These are phyloP conservation scores for Trichoderma breve DNA, from an alignment of 2,329 filamentous ascomycete genomes.

Conservation along the genomic window DNA sequence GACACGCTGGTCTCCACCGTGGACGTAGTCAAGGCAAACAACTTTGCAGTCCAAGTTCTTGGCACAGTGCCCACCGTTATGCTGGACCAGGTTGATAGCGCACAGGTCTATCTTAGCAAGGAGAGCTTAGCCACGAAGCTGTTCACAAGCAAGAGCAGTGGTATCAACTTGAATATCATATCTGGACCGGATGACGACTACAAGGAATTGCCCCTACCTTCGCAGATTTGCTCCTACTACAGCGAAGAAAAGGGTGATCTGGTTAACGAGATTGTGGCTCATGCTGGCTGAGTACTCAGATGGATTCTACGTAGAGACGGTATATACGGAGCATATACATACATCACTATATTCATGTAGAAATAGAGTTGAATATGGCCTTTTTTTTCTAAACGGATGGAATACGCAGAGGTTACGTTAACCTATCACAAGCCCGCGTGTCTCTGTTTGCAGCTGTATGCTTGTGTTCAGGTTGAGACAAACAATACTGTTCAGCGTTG, in stretches of 20 bases:
- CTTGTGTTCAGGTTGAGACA: not conserved
- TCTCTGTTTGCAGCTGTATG: not conserved
- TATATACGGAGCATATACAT: conserved; percentile 14
- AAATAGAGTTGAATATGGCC: conserved; percentile 18
- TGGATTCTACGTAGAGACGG: not conserved
- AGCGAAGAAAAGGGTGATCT: conserved; percentile 68
- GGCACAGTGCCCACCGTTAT: conserved; percentile 83
- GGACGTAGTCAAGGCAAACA: conserved; percentile 92
- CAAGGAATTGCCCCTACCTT: conserved; percentile 81
- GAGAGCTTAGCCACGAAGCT: conserved; percentile 76
- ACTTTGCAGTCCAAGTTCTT: conserved; percentile 90
- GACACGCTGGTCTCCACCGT: conserved; percentile 88
- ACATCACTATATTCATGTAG: conserved; percentile 6
- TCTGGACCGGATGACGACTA: conserved; percentile 73
- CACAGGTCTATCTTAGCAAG: conserved; percentile 80
- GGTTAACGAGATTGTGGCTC: conserved; percentile 92
- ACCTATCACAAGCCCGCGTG: not conserved
- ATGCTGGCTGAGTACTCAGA: conserved; percentile 63
- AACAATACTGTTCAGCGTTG: not conserved
- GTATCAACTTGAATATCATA: conserved; percentile 84
- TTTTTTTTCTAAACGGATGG: not conserved
- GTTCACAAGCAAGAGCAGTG: conserved; percentile 83
- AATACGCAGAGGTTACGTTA: not conserved
- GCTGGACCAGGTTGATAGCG: conserved; percentile 90
- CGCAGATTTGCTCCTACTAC: conserved; percentile 81